These are phyloP conservation scores for Monosporascus sp. DNA, from an alignment of 2,329 filamentous ascomycete genomes.

Conservation along the genomic window DNA sequence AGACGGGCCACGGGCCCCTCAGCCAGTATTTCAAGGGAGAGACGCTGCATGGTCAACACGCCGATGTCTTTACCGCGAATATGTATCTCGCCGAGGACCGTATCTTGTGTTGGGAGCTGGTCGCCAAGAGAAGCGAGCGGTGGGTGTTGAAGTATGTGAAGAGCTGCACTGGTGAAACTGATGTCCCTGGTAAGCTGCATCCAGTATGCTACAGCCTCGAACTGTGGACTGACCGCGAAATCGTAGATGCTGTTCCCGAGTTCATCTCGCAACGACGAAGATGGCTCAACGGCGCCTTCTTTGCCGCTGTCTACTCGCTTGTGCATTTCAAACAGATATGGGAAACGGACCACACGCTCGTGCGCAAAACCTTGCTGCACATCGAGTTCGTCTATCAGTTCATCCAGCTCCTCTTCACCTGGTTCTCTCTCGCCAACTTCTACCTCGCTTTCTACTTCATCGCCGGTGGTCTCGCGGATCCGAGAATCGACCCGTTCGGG, in stretches of 20 bases:
- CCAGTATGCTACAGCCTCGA: neutral
- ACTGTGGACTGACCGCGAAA: conserved; percentile 22
- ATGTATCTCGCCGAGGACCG: conserved; percentile 99
- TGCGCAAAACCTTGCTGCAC: conserved; percentile 85
- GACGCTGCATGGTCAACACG: conserved; percentile 82
- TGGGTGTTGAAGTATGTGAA: conserved; percentile 99
- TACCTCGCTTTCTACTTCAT: conserved; percentile 99
- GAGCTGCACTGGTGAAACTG: conserved; percentile 91
- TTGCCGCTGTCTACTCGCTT: conserved; percentile 94
- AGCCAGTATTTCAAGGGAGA: conserved; percentile 98
- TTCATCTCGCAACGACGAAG: conserved; percentile 94
- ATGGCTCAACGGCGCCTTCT: conserved; percentile 98
- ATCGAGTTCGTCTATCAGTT: conserved; percentile 96
- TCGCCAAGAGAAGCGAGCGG: conserved; percentile 87
- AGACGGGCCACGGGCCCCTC: conserved; percentile 84
- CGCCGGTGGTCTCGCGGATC: conserved; percentile 79
- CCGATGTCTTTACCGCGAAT: conserved; percentile 96
- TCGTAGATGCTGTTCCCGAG: conserved; percentile 78
- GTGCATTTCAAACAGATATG: conserved; percentile 94
- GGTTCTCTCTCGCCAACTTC: conserved; percentile 97
- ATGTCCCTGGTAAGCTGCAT: conserved; percentile 75
- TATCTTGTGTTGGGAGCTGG: conserved; percentile 92
- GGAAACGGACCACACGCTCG: conserved; percentile 83
- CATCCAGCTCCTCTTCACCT: conserved; percentile 88
- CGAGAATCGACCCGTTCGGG: conserved; percentile 81